phyloP scores from a whole-genome alignment of 73 alveolate species.

The Paramecium tetraurelia region DNA sequence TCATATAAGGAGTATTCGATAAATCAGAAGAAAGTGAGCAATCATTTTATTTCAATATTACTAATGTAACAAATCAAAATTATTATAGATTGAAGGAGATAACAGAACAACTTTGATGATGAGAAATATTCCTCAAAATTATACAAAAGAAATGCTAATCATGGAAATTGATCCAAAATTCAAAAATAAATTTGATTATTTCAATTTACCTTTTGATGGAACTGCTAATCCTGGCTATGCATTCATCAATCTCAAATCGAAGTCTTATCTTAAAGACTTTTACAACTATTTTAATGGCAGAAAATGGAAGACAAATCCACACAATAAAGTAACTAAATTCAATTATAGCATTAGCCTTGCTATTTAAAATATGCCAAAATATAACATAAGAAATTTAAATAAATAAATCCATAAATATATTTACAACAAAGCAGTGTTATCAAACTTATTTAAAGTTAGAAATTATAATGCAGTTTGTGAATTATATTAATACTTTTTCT shows the following conservation, averaged over 20 bases:
- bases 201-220: conserved; percentile 26
- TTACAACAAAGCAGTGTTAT: conserved; percentile 6
- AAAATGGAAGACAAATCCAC: not conserved
- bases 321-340: not conserved
- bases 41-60: conserved; percentile 30
- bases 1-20: conserved; percentile 6
- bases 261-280: not conserved
- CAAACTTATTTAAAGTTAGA: conserved; percentile 33
- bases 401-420: conserved; percentile 28
- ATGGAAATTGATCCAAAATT: not conserved
- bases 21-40: conserved; percentile 5
- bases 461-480: conserved; percentile 31
- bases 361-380: conserved; percentile 28
- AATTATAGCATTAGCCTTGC: not conserved
- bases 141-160: conserved; percentile 9
- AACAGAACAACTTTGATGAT: conserved; percentile 33
- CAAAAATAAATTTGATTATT: conserved; percentile 33
- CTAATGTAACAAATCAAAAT: not conserved
- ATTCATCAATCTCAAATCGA: not conserved
- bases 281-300: conserved; percentile 43
- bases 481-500: not conserved
- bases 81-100: not conserved
- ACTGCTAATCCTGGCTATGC: conserved; percentile 17
- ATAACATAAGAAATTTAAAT: not conserved
- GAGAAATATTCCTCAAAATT: not conserved